Percentiles rank a stretch among this genome's conserved stretches.
Evolutionary conservation across 768 basidiomycete genomes (phyloP).

Genomic region (Collybia sordida): DNA sequence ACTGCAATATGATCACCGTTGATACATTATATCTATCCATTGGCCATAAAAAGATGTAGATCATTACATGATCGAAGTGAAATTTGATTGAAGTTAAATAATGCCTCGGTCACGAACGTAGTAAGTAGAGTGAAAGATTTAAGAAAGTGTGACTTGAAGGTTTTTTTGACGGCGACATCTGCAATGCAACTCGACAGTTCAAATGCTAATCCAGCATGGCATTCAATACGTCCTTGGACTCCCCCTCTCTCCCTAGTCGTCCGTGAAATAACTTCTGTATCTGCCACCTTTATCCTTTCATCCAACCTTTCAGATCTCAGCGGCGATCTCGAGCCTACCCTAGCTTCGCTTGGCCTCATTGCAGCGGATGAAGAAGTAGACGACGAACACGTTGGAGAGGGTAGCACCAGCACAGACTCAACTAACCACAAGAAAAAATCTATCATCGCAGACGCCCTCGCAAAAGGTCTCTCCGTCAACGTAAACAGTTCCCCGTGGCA

Average conservation of each 20-base stretch:
- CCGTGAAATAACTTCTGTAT: constrained; percentile 83
- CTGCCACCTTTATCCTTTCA: constrained; percentile 75
- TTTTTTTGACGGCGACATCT: not conserved
- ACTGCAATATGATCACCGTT: too few species aligned
- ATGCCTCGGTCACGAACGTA: too few species aligned
- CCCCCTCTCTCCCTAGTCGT: constrained; percentile 71
- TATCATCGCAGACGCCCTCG: constrained; percentile 64
- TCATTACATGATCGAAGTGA: too few species aligned
- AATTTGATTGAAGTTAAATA: too few species aligned
- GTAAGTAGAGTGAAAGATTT: too few species aligned
- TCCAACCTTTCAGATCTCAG: constrained; percentile 43
- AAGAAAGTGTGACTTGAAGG: too few species aligned
- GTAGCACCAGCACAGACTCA: constrained; percentile 23
- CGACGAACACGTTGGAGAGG: constrained; percentile 33
- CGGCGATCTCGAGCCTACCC: constrained; percentile 37
- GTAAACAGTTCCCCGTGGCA: constrained; percentile 82
- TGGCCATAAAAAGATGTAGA: too few species aligned
- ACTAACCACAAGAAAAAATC: constrained; percentile 29
- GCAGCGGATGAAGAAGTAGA: constrained; percentile 29
- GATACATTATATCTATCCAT: too few species aligned
- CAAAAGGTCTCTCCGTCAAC: constrained; percentile 74
- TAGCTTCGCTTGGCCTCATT: constrained; percentile 39
- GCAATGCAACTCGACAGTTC: constrained; percentile 26
- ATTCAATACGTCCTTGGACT: constrained; percentile 74
- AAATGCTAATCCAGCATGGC: constrained; percentile 46